phyloP scores from a whole-genome alignment of 371 early-diverging fungal species.

The Rhizomucor miehei region DNA sequence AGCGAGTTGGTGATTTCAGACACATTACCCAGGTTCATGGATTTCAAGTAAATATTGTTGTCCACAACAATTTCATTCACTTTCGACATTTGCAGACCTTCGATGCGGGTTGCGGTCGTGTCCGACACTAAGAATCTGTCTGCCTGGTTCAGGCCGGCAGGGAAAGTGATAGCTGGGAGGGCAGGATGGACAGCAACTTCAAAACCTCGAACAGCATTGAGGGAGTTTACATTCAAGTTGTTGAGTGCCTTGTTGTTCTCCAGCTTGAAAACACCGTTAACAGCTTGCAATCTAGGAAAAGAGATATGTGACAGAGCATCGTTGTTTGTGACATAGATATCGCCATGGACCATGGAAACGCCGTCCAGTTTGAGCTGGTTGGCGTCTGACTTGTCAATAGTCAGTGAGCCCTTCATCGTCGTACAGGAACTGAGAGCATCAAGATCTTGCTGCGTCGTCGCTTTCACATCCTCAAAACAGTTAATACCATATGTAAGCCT shows the following conservation, averaged over 20 bases:
- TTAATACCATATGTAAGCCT: neutral
- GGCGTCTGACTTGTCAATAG: conserved; percentile 25
- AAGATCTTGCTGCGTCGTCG: conserved; percentile 40
- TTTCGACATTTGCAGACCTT: conserved; percentile 34
- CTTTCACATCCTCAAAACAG: conserved; percentile 26
- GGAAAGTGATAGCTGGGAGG: conserved; percentile 35
- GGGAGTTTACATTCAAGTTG: conserved; percentile 24
- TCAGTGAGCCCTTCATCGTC: conserved; percentile 37
- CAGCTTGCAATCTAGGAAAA: conserved; percentile 36
- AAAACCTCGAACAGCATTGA: conserved; percentile 30
- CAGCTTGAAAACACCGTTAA: conserved; percentile 40
- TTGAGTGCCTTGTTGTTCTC: conserved; percentile 42
- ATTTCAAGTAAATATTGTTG: conserved; percentile 48
- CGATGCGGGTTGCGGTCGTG: conserved; percentile 36
- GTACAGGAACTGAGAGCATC: conserved; percentile 37
- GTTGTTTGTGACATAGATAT: conserved; percentile 42
- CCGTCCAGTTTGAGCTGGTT: conserved; percentile 22
- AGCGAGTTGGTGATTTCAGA: conserved; percentile 25
- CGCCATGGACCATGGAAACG: conserved; percentile 36
- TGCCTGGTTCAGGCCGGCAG: conserved; percentile 31
- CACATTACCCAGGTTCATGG: conserved; percentile 30
- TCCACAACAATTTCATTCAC: conserved; percentile 35
- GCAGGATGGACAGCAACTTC: conserved; percentile 44
- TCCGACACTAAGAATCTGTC: conserved; percentile 37
- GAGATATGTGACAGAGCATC: conserved; percentile 26